Evolutionary conservation across 1,284 basidiomycete species (phyloP), one percentile per base, ranked within the genome.

Genomic region (Cystobasidium slooffiae): DNA sequence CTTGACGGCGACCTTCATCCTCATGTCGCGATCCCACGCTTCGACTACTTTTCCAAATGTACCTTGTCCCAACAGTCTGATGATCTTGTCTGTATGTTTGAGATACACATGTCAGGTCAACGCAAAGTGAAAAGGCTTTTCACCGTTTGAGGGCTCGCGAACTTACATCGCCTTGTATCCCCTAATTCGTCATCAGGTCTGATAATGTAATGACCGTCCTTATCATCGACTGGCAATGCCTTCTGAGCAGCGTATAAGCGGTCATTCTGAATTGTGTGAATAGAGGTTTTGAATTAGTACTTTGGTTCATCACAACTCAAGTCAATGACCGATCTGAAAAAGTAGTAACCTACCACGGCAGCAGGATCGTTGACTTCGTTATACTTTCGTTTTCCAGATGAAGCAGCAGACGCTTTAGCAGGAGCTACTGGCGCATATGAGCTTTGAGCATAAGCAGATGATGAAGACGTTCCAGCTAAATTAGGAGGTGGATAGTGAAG

Each of bases 1-100:
- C 87, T 99, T 99, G 86, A 99, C 94, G 53, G 97, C 97, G 31
- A 99, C 96, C 80, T 89, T 87, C 78, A 86, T 31, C 18, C 73
- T 49, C 12, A 68, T 56, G 59, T 90, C 87, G 47, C 88, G 88
- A 84, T 97, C 93, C 80, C 91, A 84, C 47, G 94, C 94, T 82
- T 98, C 93, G 69, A 99, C 95, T 39, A 99, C 97, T 83, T 99
- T 99, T 78, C 97, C 97, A 81, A 99, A 99, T 7, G 97, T 99
- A 6, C 97, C 97, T 84, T 99, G 97, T 18, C 97, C 97, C 3
- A 99, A 86, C 51, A 96, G 85, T 69, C 89, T 87, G 68, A 95
- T 88, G 70, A 96, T 97, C 76, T 91, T 79, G 69, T 80, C 80
- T 81, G 67, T 8, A 44, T 64, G 18, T 4, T 6, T 52, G 18